Conservation (phyloP, 1,284 basidiomycete species). For the Tetrapyrgos nigripes region DNA sequence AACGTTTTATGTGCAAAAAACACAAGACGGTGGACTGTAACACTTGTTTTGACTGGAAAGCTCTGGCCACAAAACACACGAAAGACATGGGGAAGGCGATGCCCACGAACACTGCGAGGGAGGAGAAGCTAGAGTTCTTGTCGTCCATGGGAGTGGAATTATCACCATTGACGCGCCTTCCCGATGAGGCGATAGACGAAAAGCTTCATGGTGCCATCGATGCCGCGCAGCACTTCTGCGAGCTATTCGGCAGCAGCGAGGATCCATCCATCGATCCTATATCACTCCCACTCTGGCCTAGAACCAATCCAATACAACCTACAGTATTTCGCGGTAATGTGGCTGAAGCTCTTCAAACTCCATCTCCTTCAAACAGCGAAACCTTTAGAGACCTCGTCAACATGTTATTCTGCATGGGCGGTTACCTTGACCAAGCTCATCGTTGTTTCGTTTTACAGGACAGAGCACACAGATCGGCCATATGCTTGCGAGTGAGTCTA, state of each 20-base stretch:
- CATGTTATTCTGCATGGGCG: too few relatives aligned
- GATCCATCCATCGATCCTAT: not conserved
- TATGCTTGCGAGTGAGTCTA: too few relatives aligned
- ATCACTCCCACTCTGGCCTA: too few relatives aligned
- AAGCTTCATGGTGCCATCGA: not conserved
- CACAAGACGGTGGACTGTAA: not conserved
- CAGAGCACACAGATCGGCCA: too few relatives aligned
- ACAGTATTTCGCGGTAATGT: too few relatives aligned
- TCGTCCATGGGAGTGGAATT: constrained; percentile 3
- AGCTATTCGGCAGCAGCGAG: not conserved
- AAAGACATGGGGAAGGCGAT: not conserved
- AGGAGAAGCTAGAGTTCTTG: not conserved
- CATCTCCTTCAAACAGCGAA: too few relatives aligned
- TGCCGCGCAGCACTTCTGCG: constrained; percentile 1
- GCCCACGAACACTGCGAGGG: not conserved
- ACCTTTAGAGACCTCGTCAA: too few relatives aligned
- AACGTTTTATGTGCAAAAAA: not conserved
- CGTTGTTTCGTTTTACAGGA: too few relatives aligned
- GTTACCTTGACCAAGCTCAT: too few relatives aligned
- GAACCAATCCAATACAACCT: too few relatives aligned
- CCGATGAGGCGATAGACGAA: constrained; percentile 3
- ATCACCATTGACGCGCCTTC: not conserved
- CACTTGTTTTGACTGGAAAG: not conserved
- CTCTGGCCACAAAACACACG: not conserved
- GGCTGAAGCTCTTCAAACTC: too few relatives aligned